phyloP scores from a whole-genome alignment of 176 grass and related monocot genomes.

The Alloteropsis semialata region DNA sequence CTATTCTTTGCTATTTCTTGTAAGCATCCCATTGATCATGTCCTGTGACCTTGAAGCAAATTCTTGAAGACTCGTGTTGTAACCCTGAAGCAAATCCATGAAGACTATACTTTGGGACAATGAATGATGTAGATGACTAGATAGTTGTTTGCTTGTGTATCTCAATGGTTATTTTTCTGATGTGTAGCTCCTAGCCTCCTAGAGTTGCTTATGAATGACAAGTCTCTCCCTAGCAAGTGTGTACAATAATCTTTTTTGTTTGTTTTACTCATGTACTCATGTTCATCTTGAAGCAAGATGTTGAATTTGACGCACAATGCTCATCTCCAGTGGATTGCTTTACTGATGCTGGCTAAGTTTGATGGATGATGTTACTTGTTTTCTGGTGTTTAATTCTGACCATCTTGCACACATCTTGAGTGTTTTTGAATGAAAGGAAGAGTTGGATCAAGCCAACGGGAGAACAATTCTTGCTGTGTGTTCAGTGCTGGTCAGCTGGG shows the following conservation, averaged over 20 bases:
- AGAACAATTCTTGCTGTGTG: background rate
- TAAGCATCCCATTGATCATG: conserved; percentile 26
- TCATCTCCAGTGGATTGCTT: background rate
- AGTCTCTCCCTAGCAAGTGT: background rate
- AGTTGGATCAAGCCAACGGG: background rate
- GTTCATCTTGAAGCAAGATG: background rate
- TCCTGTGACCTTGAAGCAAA: conserved; percentile 18
- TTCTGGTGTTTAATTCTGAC: background rate
- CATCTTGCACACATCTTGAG: background rate
- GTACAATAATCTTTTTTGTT: background rate
- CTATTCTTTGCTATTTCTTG: conserved; percentile 33
- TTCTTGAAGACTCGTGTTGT: conserved; percentile 5
- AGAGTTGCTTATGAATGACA: conserved; percentile 1
- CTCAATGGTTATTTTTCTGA: background rate
- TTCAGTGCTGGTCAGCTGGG: background rate
- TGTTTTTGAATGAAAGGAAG: background rate
- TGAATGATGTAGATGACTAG: background rate
- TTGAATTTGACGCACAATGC: background rate
- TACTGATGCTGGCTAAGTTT: background rate
- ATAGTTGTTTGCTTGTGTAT: background rate
- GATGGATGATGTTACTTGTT: background rate
- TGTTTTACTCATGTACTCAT: background rate
- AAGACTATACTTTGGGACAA: background rate
- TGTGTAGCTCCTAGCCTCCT: conserved; percentile 4
- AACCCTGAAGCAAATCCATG: conserved; percentile 20